A percentile compares a stretch with the other conserved stretches of the same genome.
phyloP scores from a whole-genome alignment of 129 eudicot genomes.

The Lactuca sativa region DNA sequence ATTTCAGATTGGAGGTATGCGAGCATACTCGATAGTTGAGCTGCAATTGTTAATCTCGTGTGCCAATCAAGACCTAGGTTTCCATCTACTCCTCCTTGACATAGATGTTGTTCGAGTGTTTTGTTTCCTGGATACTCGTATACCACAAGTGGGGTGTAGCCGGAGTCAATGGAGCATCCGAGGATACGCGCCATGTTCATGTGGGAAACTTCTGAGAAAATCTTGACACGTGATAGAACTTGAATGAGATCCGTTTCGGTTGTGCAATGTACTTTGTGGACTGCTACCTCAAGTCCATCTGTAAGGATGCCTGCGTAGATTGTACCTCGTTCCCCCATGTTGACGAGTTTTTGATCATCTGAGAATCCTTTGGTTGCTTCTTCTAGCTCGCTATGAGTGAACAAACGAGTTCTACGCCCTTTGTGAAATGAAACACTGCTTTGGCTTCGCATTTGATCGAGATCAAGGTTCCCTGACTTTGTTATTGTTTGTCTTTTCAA shows the following conservation, averaged over 20 bases:
- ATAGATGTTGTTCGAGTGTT: conserved; percentile 54
- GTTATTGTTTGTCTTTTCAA: conserved; percentile 55
- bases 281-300: conserved; percentile 55
- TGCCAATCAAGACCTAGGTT: conserved; percentile 60
- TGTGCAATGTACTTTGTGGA: conserved; percentile 61
- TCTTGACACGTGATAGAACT: conserved; percentile 56
- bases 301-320: conserved; percentile 54
- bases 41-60: conserved; percentile 56
- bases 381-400: conserved; percentile 73
- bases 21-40: conserved; percentile 59
- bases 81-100: conserved; percentile 31
- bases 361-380: conserved; percentile 76
- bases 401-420: conserved; percentile 50
- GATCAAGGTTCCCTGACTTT: conserved; percentile 33
- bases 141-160: conserved; percentile 57
- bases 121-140: conserved; percentile 75
- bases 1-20: conserved; percentile 69
- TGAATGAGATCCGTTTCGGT: conserved; percentile 60
- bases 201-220: conserved; percentile 58
- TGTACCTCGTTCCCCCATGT: conserved; percentile 29
- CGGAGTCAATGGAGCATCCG: conserved; percentile 84
- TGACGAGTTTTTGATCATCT: conserved; percentile 48
- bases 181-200: conserved; percentile 63
- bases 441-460: conserved; percentile 34
- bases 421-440: conserved; percentile 40